Evolutionary conservation across 1,284 basidiomycete genomes (phyloP), one percentile per base, ranked within the genome.

Genomic region (Coriolopsis trogii): DNA sequence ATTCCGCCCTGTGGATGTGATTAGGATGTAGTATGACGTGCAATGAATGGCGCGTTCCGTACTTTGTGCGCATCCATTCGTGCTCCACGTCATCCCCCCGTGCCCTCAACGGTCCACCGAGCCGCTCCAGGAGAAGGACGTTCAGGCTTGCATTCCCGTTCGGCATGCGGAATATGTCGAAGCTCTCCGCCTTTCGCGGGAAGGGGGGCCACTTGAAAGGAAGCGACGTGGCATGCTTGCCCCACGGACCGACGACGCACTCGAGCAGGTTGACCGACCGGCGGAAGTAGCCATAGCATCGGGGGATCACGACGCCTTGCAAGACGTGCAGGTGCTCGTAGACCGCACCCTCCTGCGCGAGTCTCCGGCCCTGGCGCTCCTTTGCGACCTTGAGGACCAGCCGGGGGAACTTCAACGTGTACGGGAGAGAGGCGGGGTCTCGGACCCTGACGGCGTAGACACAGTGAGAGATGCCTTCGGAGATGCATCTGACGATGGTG

Each of bases 261-360:
- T 37, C 15, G 10, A 26, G 39, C 25, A 31, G 30, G 26, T 41
- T 37, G 15, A 46, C 39, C 5, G 9, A 16, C 2, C 15, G 24
- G 26, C 49, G 38, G 39, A 51, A 46, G 33, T 46, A 51, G 6
- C 49, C 43, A 16, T 37, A 46, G 30, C 43, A 51, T 24, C 30
- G 23, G 3, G 44, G 38, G 2, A 37, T 4, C 12, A 36, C 18
- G 8, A 23, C 5, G 3, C 43, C 44, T 13, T 49, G 41, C 4
- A 44, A 15, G 9, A n/a, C 4, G 12, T 41, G 33, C 18, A 49
- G 18, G 7, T 6, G 10, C 6, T 37, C 25, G 26, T 49, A 43
- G 8, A 33, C 31, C 13, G 15, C 31, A 33, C 5, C 31, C 16
- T 33, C 31, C 8, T 16, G 15, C 15, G 31, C 13, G 31, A 33